Base-by-base conservation (phyloP, 805 yeast genomes). In the Ogataea wickerhamii region DNA sequence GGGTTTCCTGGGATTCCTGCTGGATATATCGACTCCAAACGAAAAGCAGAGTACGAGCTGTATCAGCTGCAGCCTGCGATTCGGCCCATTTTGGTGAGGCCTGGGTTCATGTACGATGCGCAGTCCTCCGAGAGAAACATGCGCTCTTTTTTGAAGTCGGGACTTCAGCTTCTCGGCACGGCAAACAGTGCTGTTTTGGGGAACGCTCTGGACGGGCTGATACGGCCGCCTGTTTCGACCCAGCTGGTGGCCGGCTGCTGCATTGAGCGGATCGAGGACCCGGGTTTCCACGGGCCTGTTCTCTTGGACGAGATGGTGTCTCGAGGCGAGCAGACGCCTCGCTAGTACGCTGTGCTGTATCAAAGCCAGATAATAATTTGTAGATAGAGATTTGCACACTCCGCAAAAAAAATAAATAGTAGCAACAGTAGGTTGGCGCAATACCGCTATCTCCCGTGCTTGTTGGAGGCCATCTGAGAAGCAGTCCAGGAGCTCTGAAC, bases 41-140 rank as follows among this genome's bases (percentile, higher is more conserved):
- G 96, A 48, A 78, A 71, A 42, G 91, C 96, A 0, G 97, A 88
- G 56, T 58, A 59, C 18, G 81, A 76, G 47, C 58, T 78, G 16
- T 52, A 52, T 20, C 53, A 55, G 34, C 36, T 58, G 38, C 56
- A 67, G 19, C 63, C 74, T 16, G 63, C 67, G n/a, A 55, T 85
- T 18, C 70, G 91, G 40, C 66, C 82, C 0, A 76, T 88, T 2
- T 56, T 83, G 12, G 45, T 85, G 61, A 70, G 96, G 43, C 96
- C 96, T 0, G 94, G 94, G 0, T 77, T 87, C 49, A 80, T 88
- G 88, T 83, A 65, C 52, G 94, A 86, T 53, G 76, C 68, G 25
- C 22, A 54, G 2, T 47, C 55, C 6, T 45, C 52, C 5, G 48
- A 40, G 12, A 50, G 53, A 22, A 64, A 63, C 33, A 50, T 60